A percentile compares a stretch with the other conserved stretches of the same genome.
Evolutionary conservation across 2,329 filamentous ascomycete genomes (phyloP).

Genomic region (Neospermospora avenae): DNA sequence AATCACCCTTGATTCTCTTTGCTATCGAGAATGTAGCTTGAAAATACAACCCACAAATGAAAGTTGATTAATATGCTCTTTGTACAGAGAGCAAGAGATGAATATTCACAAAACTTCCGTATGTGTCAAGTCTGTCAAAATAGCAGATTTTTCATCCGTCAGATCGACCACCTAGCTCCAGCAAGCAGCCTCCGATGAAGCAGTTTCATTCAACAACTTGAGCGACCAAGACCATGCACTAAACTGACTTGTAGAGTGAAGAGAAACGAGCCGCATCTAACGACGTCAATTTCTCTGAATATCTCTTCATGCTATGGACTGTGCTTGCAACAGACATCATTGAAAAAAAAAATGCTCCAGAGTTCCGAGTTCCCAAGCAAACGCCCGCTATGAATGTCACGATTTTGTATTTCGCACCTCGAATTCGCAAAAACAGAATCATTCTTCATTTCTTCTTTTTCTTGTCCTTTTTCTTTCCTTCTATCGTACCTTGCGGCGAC

Average conservation of each 20-base stretch:
- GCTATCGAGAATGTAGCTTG: no score
- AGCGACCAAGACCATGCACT: not conserved
- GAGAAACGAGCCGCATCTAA: not conserved
- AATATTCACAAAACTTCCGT: not conserved
- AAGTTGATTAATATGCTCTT: no score
- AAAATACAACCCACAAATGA: no score
- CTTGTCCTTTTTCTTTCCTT: slow-evolving; percentile 45
- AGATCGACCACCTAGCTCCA: not conserved
- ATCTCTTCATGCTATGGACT: not conserved
- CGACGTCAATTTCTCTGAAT: not conserved
- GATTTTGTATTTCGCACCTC: not conserved
- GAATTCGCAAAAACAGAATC: not conserved
- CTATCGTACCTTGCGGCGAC: slow-evolving; percentile 20
- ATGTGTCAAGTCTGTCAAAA: not conserved
- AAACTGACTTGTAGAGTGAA: no score
- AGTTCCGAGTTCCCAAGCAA: not conserved
- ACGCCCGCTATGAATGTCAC: slow-evolving; percentile 1
- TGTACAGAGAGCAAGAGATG: no score
- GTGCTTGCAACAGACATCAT: not conserved
- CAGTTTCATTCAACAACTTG: not conserved
- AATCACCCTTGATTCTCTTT: no score
- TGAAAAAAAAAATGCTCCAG: not conserved
- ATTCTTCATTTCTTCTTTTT: slow-evolving; percentile 27
- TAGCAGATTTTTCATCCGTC: not conserved
- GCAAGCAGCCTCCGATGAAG: not conserved